Conservation (phyloP, 2,329 filamentous ascomycete genomes). For the Elsinoe arachidis region DNA sequence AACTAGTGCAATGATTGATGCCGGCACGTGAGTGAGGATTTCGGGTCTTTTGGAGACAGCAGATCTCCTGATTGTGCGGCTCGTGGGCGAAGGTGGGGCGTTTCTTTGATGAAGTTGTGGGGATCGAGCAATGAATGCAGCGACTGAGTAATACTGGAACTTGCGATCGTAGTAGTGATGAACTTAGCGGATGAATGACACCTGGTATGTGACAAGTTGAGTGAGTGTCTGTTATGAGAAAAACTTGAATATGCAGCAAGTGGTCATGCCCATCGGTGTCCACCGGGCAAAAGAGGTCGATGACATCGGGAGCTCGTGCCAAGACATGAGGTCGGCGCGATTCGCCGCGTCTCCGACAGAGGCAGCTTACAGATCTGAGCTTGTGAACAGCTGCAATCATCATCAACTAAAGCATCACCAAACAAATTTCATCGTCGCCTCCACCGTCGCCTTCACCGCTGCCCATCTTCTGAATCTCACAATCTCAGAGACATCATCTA, state of each 20-base stretch:
- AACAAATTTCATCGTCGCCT: slow-evolving; percentile 11
- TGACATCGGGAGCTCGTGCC: slow-evolving; percentile 9
- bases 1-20: no score
- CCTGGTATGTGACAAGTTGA: neutral
- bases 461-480: no score
- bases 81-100: no score
- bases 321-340: slow-evolving; percentile 13
- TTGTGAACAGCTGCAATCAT: slow-evolving; percentile 9
- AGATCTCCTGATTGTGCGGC: no score
- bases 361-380: slow-evolving; percentile 10
- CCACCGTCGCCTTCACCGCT: neutral
- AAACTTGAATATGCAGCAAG: slow-evolving; percentile 2
- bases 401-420: slow-evolving; percentile 9
- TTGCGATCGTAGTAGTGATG: neutral
- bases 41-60: no score
- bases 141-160: no score
- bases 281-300: neutral
- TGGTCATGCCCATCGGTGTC: neutral
- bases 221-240: neutral
- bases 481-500: no score
- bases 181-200: neutral
- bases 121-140: no score
- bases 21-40: no score
- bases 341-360: slow-evolving; percentile 7
- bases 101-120: no score